Base-by-base conservation (phyloP, 768 basidiomycete species). In the Tulasnella sp. region DNA sequence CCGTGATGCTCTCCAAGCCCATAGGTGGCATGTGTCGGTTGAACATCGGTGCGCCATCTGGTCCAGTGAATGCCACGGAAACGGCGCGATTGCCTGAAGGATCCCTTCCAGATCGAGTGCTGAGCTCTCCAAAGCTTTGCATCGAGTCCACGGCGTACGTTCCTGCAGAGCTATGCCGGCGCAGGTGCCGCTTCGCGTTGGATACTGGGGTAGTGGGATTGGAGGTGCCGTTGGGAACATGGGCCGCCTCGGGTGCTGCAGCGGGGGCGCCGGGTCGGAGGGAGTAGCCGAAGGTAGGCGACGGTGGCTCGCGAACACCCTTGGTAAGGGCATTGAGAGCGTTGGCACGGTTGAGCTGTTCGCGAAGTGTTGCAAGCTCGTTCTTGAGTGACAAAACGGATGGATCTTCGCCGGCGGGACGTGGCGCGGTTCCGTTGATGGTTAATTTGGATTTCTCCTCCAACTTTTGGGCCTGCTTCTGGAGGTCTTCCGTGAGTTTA, bases 331-430 rank as follows among this genome's bases (percentile, higher is more conserved):
- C 87, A 79, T 95, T 94, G 80, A 97, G 88, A 11, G 97, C 94
- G 81, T 96, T 95, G n/a, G 94, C 90, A 39, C 97, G 90, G 80
- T 96, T 96, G 79, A 99, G 89, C 82, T 99, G 97, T 81, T 99
- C 97, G 77, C 95, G 93, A 38, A 99, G 87, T 80, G 85, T 91
- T 83, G 91, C 91, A 79, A 99, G 91, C 85, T 99, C 97, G 79
- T 89, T 93, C 83, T 97, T 96, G 80, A 99, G 88, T 0, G 91
- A 91, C 79, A 90, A 85, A 78, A 99, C 94, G 54, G 97, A 91
- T 19, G 93, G 91, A 79, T 86, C 90, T 81, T 98, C 95, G 79
- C 97, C 96, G 5, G 88, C 87, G 68, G 88, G 91, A 78, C 91
- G 89, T 67, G 85, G 83, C 7, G 92, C 91, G 0, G 88, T 85